Percentiles rank a stretch among this genome's conserved stretches.
Evolutionary conservation across 2,329 filamentous ascomycete genomes (phyloP).

Genomic region (Chaetomium strumarium): DNA sequence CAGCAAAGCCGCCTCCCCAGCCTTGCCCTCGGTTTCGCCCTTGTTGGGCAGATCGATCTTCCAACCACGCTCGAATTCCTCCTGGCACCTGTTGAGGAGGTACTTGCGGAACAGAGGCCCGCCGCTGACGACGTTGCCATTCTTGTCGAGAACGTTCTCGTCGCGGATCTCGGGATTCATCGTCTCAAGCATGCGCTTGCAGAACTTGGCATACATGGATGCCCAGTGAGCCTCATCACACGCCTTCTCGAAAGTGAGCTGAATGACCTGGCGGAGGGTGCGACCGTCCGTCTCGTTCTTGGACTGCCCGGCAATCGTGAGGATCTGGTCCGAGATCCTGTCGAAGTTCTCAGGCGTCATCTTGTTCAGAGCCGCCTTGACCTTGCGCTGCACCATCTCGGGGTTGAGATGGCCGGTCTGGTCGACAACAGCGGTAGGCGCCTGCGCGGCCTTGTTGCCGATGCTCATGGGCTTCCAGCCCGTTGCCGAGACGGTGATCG

Average conservation of each 20-base stretch:
- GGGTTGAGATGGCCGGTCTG: slow-evolving; percentile 66
- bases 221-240: slow-evolving; percentile 98
- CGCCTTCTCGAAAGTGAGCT: slow-evolving; percentile 98
- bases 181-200: slow-evolving; percentile 89
- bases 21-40: slow-evolving; percentile 59
- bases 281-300: slow-evolving; percentile 93
- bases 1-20: slow-evolving; percentile 71
- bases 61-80: slow-evolving; percentile 98
- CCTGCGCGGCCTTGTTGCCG: slow-evolving; percentile 35
- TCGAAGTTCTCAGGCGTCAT: slow-evolving; percentile 99
- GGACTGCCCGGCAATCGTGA: slow-evolving; percentile 87
- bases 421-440: slow-evolving; percentile 37
- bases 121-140: slow-evolving; percentile 79
- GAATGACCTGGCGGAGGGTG: slow-evolving; percentile 94
- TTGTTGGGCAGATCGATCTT: slow-evolving; percentile 74
- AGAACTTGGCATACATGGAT: slow-evolving; percentile 98
- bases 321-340: slow-evolving; percentile 87
- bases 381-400: slow-evolving; percentile 94
- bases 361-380: slow-evolving; percentile 98
- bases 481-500: slow-evolving; percentile 62
- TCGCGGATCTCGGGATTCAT: slow-evolving; percentile 96
- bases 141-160: slow-evolving; percentile 88
- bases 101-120: slow-evolving; percentile 98
- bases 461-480: slow-evolving; percentile 89
- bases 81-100: slow-evolving; percentile 94